Conservation (phyloP, 306 rosid genomes). For the Lathyrus aphaca region DNA sequence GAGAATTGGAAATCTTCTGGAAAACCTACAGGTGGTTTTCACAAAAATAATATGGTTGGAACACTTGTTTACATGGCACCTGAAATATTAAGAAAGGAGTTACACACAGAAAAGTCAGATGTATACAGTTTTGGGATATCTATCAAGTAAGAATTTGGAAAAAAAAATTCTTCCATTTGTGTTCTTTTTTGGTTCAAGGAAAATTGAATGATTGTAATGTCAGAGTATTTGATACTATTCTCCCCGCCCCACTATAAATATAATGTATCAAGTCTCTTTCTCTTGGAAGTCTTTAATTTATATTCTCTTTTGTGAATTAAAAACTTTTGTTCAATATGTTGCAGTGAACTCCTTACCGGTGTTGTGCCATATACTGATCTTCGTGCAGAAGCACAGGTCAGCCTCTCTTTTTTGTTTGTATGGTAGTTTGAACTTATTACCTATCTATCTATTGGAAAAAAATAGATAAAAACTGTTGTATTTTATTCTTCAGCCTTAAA, state of each 20-base stretch:
- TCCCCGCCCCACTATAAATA: too few species aligned
- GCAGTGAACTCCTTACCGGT: constrained; percentile 95
- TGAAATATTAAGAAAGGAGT: constrained; percentile 82
- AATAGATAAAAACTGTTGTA: too few species aligned
- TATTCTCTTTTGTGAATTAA: constrained; percentile 5
- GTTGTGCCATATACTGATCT: constrained; percentile 98
- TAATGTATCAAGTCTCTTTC: neutral
- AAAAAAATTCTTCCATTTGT: constrained; percentile 1
- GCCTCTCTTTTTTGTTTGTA: constrained; percentile 34
- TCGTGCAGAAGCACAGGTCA: constrained; percentile 88
- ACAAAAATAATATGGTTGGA: constrained; percentile 92
- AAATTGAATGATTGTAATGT: constrained; percentile 6
- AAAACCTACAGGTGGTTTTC: constrained; percentile 97
- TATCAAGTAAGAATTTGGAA: constrained; percentile 72
- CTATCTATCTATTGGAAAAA: too few species aligned
- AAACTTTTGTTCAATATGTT: constrained; percentile 35
- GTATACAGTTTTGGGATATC: constrained; percentile 88
- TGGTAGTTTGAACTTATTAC: too few species aligned
- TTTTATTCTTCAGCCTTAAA: too few species aligned
- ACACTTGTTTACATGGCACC: constrained; percentile 96
- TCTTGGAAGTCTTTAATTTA: neutral
- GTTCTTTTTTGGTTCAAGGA: constrained; percentile 8
- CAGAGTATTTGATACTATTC: constrained; percentile 2
- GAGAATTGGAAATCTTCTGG: constrained; percentile 89
- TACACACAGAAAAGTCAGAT: constrained; percentile 84